Conservation (phyloP, 2,329 filamentous ascomycete genomes). For the Colletotrichum sp. region DNA sequence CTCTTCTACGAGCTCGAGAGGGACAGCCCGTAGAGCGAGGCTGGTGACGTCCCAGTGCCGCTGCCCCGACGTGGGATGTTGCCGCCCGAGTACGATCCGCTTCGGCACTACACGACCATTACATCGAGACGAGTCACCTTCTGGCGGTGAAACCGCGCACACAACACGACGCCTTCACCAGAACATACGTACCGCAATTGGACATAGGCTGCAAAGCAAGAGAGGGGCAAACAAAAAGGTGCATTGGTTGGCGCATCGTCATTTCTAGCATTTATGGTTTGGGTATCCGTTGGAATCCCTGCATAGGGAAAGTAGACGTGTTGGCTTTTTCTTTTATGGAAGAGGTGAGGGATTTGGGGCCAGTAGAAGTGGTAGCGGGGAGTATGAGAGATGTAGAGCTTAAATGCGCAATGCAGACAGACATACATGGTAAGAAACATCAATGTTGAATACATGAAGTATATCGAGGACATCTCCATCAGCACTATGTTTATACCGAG, state of each 20-base stretch:
- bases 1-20: conserved; percentile 91
- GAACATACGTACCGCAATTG: background rate
- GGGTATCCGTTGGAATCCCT: background rate
- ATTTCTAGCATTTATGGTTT: background rate
- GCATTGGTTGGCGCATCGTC: conserved; percentile 1
- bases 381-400: too few relatives aligned
- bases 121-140: conserved; percentile 2
- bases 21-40: conserved; percentile 29
- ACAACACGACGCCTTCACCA: background rate
- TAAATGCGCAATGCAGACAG: background rate
- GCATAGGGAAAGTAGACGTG: background rate
- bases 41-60: conserved; percentile 11
- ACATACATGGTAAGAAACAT: background rate
- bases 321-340: background rate
- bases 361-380: accelerated
- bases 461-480: background rate
- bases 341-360: background rate
- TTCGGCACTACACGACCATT: background rate
- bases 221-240: background rate
- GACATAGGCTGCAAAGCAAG: background rate
- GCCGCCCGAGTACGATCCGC: conserved; percentile 5
- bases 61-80: background rate
- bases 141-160: background rate
- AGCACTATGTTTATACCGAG: too few relatives aligned
- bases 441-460: background rate